phyloP scores from a whole-genome alignment of 2,329 filamentous ascomycete species.

The Fusarium subtropicale region DNA sequence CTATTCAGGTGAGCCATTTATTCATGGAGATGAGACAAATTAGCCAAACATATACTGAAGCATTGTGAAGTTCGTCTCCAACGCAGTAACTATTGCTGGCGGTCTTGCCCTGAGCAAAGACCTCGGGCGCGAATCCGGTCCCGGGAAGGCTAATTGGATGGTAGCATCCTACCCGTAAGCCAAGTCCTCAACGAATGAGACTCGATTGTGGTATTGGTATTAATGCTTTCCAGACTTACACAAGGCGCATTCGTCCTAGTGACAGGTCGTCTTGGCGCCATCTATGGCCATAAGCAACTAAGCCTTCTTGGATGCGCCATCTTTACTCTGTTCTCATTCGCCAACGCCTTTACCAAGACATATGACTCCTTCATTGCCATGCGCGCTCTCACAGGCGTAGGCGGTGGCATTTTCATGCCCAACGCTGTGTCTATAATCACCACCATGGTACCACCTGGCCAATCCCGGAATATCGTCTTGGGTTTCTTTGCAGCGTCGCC shows the following conservation, averaged over 20 bases:
- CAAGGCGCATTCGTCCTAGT: constrained; percentile 66
- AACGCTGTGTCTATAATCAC: constrained; percentile 64
- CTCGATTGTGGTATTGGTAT: rapidly evolving
- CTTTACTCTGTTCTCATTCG: constrained; percentile 57
- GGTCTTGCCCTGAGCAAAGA: constrained; percentile 17
- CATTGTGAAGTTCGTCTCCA: constrained; percentile 1
- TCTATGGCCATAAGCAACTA: constrained; percentile 64
- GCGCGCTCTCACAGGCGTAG: constrained; percentile 60
- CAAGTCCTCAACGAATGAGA: rapidly evolving
- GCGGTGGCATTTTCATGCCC: constrained; percentile 63
- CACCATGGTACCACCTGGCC: constrained; percentile 60
- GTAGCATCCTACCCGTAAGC: constrained; percentile 20
- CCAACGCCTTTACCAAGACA: constrained; percentile 57
- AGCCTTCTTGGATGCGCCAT: constrained; percentile 56
- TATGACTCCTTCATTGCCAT: constrained; percentile 57
- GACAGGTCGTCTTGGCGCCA: constrained; percentile 62
- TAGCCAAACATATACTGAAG: background rate
- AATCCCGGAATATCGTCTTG: constrained; percentile 40
- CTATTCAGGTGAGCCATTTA: background rate
- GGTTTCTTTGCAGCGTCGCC: constrained; percentile 36
- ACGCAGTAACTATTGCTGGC: constrained; percentile 6
- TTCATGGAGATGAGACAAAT: rapidly evolving
- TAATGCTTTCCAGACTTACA: constrained; percentile 53
- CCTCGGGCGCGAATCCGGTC: constrained; percentile 10
- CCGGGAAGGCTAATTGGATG: constrained; percentile 27